A percentile compares a stretch with the other conserved stretches of the same genome.
Evolutionary conservation across 2,329 filamentous ascomycete species (phyloP).

Genomic region (Colletotrichum costaricense): DNA sequence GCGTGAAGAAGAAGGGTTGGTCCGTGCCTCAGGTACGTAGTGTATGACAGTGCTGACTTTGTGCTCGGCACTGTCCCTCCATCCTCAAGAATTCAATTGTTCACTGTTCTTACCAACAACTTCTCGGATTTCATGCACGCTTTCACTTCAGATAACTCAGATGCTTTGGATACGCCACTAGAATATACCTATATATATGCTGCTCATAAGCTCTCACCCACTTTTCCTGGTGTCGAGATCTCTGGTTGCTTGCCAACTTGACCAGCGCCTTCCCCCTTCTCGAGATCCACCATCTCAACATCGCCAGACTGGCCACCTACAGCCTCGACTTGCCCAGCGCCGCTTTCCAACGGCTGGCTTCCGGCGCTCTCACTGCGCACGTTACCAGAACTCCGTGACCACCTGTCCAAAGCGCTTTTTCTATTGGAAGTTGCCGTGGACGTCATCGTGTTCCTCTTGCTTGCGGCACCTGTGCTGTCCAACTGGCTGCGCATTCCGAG

Average conservation of each 20-base stretch:
- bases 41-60: neutral
- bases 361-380: neutral
- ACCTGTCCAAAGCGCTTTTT: neutral
- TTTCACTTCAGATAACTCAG: neutral
- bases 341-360: no score
- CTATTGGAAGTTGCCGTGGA: neutral
- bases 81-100: neutral
- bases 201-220: neutral
- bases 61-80: neutral
- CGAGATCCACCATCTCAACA: slow-evolving; percentile 27
- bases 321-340: neutral
- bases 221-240: neutral
- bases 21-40: neutral
- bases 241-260: neutral
- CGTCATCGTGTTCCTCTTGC: neutral
- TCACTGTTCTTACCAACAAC: neutral
- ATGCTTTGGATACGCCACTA: neutral
- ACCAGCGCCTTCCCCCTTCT: neutral
- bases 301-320: neutral
- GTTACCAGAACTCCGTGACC: neutral
- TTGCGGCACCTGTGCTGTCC: neutral
- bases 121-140: neutral
- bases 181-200: neutral
- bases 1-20: neutral
- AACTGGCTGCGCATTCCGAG: slow-evolving; percentile 10